Evolutionary conservation across 2,329 filamentous ascomycete genomes (phyloP).

Genomic region (Cercospora sp.): DNA sequence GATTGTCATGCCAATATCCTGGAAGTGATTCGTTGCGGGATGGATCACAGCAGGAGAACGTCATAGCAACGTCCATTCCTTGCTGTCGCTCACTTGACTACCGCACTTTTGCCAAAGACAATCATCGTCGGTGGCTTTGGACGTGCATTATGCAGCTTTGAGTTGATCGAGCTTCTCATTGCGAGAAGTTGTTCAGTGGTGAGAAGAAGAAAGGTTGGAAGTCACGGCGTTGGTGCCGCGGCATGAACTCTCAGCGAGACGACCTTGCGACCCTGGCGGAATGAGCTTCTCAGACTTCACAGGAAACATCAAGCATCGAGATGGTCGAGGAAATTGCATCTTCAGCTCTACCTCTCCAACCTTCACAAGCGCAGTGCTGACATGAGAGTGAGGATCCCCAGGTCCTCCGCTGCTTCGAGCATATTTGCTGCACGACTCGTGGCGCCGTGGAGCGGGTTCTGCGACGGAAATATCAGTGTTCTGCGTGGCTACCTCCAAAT

Average conservation of each 20-base stretch:
- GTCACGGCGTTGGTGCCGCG: not conserved
- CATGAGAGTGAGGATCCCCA: too few species aligned
- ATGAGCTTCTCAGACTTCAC: not conserved
- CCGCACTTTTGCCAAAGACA: not conserved
- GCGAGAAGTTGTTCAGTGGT: not conserved
- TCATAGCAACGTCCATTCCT: slow-evolving; percentile 12
- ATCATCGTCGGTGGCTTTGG: not conserved
- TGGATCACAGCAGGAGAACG: slow-evolving; percentile 2
- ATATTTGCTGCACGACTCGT: too few species aligned
- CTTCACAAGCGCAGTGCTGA: too few species aligned
- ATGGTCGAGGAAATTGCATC: too few species aligned
- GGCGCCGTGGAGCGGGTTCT: too few species aligned
- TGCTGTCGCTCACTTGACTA: not conserved
- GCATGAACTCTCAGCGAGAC: not conserved
- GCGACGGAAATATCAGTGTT: too few species aligned
- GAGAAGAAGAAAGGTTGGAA: not conserved
- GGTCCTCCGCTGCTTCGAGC: too few species aligned
- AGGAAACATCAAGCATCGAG: not conserved
- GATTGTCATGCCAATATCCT: not conserved
- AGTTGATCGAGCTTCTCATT: not conserved
- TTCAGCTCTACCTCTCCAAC: too few species aligned
- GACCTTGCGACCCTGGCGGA: not conserved
- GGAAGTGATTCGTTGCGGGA: slow-evolving; percentile 1
- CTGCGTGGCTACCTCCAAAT: too few species aligned
- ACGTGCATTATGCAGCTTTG: not conserved